A percentile compares a stretch with the other conserved stretches of the same genome.
phyloP scores from a whole-genome alignment of 1,284 basidiomycete species.

The Rhodotorula sp. region DNA sequence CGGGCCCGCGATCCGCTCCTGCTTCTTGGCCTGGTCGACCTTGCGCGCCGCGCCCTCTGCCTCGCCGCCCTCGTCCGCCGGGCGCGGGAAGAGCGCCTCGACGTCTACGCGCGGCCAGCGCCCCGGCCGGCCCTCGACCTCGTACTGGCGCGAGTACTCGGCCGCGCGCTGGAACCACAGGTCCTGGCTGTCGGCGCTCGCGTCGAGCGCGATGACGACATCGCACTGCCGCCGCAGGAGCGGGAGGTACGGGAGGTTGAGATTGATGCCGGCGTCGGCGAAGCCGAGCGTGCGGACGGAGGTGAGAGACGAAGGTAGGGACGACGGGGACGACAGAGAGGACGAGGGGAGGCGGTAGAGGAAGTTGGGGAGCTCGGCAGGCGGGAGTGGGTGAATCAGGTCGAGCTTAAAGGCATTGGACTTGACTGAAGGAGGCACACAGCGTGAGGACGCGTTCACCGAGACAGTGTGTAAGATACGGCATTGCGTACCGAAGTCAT shows the following conservation, averaged over 20 bases:
- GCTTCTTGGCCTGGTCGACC: constrained; percentile 46
- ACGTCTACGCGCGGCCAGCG: constrained; percentile 52
- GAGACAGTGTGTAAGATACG: too few species aligned
- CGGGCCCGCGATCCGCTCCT: constrained; percentile 14
- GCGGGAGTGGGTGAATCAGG: constrained; percentile 54
- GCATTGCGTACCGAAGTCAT: constrained; percentile 45
- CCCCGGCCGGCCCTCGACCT: constrained; percentile 12
- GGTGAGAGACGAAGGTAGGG: constrained; percentile 49
- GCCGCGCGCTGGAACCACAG: constrained; percentile 55
- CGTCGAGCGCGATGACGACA: constrained; percentile 55
- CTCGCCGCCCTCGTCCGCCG: not conserved
- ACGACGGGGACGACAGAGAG: not conserved
- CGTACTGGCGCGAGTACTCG: constrained; percentile 49
- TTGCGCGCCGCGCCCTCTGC: constrained; percentile 17
- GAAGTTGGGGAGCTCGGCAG: constrained; percentile 54
- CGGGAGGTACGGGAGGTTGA: constrained; percentile 54
- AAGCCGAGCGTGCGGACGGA: constrained; percentile 52
- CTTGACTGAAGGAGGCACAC: constrained; percentile 19
- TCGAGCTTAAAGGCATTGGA: constrained; percentile 52
- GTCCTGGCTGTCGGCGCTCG: constrained; percentile 55
- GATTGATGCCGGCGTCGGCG: constrained; percentile 54
- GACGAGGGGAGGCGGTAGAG: constrained; percentile 50
- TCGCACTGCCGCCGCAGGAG: constrained; percentile 47
- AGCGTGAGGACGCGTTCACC: not conserved
- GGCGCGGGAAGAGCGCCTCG: constrained; percentile 49